Base-by-base conservation (phyloP, 169 alveolate genomes). In the Plasmodium vinckei region DNA sequence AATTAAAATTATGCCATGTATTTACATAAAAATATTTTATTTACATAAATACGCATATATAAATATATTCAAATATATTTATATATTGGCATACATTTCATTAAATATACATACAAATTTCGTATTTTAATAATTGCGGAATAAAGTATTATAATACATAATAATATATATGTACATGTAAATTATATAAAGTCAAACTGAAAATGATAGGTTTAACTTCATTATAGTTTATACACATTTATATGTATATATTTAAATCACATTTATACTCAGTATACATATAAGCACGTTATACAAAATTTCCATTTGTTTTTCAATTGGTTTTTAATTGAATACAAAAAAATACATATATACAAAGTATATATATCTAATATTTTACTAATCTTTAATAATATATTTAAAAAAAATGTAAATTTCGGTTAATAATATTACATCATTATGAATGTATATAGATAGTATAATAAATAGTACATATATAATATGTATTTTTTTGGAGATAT, bases 161-260 rank as follows among this genome's bases (percentile, higher is more conserved):
- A 3, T 0, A 33, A 33, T 33, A 33, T 33, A 33, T 33, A 33
- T n/a, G n/a, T 33, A 33, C 42, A 33, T 3, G 42, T 33, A 33
- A 33, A 33, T 33, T 33, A 33, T 3, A 33, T 51, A 51, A 51
- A 51, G 59, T 15, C 19, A 51, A 51, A 51, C 59, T 51, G 0
- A 51, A 3, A 51, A 51, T 51, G n/a, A 12, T 51, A 13, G 19
- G 19, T 51, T 51, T 51, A 15, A 15, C 19, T 51, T 51, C 19
- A 51, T 51, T 13, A 15, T 51, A 51, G 19, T 15, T 12, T 12
- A 51, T 51, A 51, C 59, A 51, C 59, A 51, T 51, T 13, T 13
- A 51, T 47, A 51, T 51, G 59, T 15, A 51, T 15, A 63, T 63
- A 63, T 63, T 63, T 63, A 46, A 25, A 63, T 25, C 12, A n/a